Evolutionary conservation across 148 eudicot genomes (phyloP).

Genomic region (Hydrangea macrophylla): DNA sequence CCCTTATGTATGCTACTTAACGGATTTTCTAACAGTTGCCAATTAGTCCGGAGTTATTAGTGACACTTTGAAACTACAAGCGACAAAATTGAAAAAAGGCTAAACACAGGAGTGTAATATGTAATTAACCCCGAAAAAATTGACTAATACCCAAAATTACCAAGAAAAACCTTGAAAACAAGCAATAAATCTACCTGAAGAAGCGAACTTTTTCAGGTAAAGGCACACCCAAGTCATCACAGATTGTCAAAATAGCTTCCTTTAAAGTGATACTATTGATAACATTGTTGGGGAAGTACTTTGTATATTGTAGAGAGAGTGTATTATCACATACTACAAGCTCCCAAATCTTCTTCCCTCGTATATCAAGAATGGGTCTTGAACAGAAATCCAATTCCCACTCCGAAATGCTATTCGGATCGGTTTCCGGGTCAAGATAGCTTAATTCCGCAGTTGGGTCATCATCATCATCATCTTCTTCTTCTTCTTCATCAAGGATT

Average conservation of each 20-base stretch:
- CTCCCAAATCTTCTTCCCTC: conserved; percentile 97
- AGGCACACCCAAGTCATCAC: conserved; percentile 81
- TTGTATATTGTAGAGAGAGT: conserved; percentile 79
- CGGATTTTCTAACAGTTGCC: too few species aligned
- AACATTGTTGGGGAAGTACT: conserved; percentile 88
- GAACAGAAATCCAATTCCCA: conserved; percentile 98
- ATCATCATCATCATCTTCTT: conserved; percentile 42
- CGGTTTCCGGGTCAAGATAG: conserved; percentile 68
- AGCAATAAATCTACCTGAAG: conserved; percentile 52
- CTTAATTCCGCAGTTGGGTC: conserved; percentile 86
- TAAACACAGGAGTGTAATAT: too few species aligned
- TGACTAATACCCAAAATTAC: background rate
- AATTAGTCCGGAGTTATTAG: too few species aligned
- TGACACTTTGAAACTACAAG: too few species aligned
- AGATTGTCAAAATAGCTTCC: conserved; percentile 59
- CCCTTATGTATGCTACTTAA: too few species aligned
- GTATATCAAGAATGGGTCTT: conserved; percentile 87
- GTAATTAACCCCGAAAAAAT: too few species aligned
- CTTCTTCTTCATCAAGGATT: conserved; percentile 31
- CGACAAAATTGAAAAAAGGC: too few species aligned
- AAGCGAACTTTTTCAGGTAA: conserved; percentile 76
- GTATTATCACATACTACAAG: conserved; percentile 82
- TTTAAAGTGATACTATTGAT: conserved; percentile 86
- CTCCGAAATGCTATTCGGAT: conserved; percentile 60
- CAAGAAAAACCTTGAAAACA: background rate